A percentile compares a stretch with the other conserved stretches of the same genome.
Evolutionary conservation across 2,329 filamentous ascomycete species (phyloP).

Genomic region (Aspergillus pseudoviridinutans): DNA sequence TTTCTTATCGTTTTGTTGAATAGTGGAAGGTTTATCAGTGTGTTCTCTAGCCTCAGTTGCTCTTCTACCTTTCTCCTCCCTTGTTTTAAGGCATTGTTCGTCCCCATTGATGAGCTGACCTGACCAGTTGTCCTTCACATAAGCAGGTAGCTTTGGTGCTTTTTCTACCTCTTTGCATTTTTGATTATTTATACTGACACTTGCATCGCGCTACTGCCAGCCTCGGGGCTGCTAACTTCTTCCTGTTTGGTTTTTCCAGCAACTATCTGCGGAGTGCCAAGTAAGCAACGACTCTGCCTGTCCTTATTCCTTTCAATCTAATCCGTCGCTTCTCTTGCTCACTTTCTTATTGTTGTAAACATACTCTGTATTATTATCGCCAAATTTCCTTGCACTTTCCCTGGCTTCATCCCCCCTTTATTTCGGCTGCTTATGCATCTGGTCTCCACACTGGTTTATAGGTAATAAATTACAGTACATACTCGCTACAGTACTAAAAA

Average conservation of each 20-base stretch:
- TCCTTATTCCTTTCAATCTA: background rate
- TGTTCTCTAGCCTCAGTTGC: background rate
- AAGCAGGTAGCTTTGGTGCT: background rate
- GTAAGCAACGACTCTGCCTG: background rate
- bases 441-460: background rate
- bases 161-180: constrained; percentile 7
- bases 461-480: background rate
- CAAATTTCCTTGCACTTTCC: background rate
- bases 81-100: background rate
- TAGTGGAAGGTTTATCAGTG: background rate
- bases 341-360: background rate
- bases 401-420: background rate
- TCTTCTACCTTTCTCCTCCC: background rate
- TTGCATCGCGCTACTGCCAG: constrained; percentile 19
- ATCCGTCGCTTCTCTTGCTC: background rate
- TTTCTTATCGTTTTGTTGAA: background rate
- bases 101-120: background rate
- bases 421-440: background rate
- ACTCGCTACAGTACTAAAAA: background rate
- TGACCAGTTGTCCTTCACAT: background rate
- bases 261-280: constrained; percentile 5
- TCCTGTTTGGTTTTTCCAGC: constrained; percentile 12
- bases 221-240: constrained; percentile 11
- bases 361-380: too few relatives aligned
- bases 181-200: constrained; percentile 16